Conservation (phyloP, 805 yeast species). For the Yamadazyma laniorum region DNA sequence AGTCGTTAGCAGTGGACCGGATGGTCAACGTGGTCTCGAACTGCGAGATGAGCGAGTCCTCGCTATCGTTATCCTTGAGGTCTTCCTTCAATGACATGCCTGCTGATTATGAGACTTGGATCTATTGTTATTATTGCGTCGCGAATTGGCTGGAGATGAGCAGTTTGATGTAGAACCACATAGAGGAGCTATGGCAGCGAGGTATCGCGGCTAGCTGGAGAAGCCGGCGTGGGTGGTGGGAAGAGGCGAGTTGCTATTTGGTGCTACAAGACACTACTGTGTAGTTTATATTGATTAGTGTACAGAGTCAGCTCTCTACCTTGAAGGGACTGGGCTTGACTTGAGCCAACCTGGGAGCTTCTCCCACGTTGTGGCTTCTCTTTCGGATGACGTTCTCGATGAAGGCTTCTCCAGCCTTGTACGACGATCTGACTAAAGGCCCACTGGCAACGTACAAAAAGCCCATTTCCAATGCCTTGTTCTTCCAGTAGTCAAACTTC, state of each 20-base stretch:
- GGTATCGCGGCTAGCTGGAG: too few species aligned
- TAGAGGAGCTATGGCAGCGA: too few species aligned
- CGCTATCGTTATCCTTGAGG: conserved; percentile 26
- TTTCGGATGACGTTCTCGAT: conserved; percentile 89
- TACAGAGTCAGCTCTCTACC: neutral
- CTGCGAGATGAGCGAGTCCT: conserved; percentile 40
- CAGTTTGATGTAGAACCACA: too few species aligned
- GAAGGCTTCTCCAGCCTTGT: conserved; percentile 97
- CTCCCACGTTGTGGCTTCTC: conserved; percentile 55
- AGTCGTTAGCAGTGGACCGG: conserved; percentile 36
- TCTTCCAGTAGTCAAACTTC: conserved; percentile 91
- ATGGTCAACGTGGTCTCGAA: conserved; percentile 46
- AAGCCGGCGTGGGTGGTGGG: too few species aligned
- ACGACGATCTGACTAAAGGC: conserved; percentile 92
- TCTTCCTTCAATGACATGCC: conserved; percentile 13
- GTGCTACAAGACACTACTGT: too few species aligned
- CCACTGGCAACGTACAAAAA: conserved; percentile 97
- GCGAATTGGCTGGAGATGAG: too few species aligned
- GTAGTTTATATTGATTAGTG: too few species aligned
- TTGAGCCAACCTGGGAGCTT: conserved; percentile 32
- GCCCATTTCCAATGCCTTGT: conserved; percentile 81
- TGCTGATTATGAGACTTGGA: neutral
- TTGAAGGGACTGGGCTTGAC: conserved; percentile 9
- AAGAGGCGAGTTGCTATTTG: too few species aligned
- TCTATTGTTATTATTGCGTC: conserved; percentile 8